phyloP scores from a whole-genome alignment of 306 rosid species.

The Vachellia collinsii region DNA sequence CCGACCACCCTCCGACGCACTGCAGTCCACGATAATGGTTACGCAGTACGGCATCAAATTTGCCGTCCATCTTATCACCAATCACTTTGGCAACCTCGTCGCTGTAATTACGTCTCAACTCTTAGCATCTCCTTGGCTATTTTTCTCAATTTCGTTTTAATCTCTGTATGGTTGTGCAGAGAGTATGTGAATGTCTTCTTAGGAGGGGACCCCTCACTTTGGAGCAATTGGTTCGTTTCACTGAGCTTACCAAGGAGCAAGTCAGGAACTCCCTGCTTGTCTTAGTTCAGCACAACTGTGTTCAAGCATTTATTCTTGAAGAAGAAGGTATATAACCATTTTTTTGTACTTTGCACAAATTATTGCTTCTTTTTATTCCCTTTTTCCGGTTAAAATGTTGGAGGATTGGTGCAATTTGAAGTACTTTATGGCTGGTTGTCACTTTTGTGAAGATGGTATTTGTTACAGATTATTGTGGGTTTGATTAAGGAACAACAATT shows the following conservation, averaged over 20 bases:
- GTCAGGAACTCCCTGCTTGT: slow-evolving; percentile 82
- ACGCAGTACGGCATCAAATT: slow-evolving; percentile 65
- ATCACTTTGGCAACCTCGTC: slow-evolving; percentile 84
- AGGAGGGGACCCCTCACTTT: slow-evolving; percentile 59
- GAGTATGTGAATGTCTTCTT: slow-evolving; percentile 74
- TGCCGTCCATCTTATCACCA: slow-evolving; percentile 72
- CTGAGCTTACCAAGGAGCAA: slow-evolving; percentile 66
- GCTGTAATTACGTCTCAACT: slow-evolving; percentile 49
- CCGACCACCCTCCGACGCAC: background rate
- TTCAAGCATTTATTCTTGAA: slow-evolving; percentile 57
- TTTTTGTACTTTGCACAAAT: background rate
- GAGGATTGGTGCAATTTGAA: background rate
- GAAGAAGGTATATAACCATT: slow-evolving; percentile 31
- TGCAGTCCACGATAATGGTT: slow-evolving; percentile 40
- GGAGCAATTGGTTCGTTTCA: slow-evolving; percentile 50
- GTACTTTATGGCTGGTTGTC: background rate
- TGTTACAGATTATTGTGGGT: background rate
- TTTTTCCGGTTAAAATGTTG: slow-evolving; percentile 13
- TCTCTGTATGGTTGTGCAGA: slow-evolving; percentile 47
- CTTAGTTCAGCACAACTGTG: slow-evolving; percentile 88
- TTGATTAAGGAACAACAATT: background rate
- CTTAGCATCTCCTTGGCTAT: background rate
- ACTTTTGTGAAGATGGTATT: background rate
- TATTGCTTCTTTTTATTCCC: background rate
- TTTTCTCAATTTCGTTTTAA: background rate